These are phyloP conservation scores for Funneliformis caledonium DNA, from an alignment of 371 early-diverging fungal species.

Conservation along the genomic window DNA sequence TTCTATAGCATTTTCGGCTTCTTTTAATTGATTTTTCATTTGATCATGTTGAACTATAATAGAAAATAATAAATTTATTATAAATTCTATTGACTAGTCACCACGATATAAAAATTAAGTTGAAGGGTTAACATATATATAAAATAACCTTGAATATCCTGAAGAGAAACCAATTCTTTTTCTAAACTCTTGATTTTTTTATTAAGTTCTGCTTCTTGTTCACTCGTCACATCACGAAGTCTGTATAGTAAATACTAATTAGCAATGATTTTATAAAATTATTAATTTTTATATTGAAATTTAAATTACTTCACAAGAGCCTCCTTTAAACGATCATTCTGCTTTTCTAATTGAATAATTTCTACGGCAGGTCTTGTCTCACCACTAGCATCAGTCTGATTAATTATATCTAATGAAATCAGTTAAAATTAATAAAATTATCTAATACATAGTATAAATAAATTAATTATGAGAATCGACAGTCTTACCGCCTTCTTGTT, in stretches of 20 bases:
- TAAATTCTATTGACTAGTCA: too few relatives aligned
- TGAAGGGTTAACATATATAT: background rate
- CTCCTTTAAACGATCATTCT: conserved; percentile 87
- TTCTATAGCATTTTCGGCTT: conserved; percentile 74
- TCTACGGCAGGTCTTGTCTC: conserved; percentile 62
- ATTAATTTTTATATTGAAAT: background rate
- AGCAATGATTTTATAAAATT: background rate
- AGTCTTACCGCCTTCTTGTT: conserved; percentile 60
- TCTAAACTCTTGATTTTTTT: conserved; percentile 71
- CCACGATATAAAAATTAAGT: too few relatives aligned
- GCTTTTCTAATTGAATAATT: conserved; percentile 70
- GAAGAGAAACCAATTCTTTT: conserved; percentile 65
- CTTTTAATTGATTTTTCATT: conserved; percentile 58
- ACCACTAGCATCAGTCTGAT: background rate
- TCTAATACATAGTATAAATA: background rate
- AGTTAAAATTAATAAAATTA: background rate
- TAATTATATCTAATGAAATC: conserved; percentile 17
- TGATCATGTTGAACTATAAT: conserved; percentile 59
- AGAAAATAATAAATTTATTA: background rate
- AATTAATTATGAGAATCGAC: background rate
- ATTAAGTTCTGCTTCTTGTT: conserved; percentile 72
- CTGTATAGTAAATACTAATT: conserved; percentile 45
- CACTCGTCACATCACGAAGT: conserved; percentile 80
- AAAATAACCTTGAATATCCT: conserved; percentile 52
- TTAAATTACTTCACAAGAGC: conserved; percentile 71